Percentiles rank a stretch among this genome's conserved stretches.
Evolutionary conservation across 352 stramenopile species (phyloP).

Genomic region (Plasmopara halstedii): DNA sequence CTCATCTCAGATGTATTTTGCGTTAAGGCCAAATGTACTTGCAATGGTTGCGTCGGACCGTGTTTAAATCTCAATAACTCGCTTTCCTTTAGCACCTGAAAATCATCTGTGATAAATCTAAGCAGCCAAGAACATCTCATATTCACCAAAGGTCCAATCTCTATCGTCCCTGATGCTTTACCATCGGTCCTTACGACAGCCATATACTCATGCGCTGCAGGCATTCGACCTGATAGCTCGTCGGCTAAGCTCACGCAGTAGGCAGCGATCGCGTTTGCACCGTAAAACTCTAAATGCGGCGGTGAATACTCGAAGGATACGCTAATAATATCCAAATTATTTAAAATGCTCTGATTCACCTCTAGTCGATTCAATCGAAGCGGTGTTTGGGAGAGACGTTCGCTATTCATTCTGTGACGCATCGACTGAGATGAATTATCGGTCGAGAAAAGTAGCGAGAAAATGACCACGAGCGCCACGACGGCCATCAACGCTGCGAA

Average conservation of each 20-base stretch:
- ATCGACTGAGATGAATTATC: slow-evolving; percentile 2
- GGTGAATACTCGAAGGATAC: slow-evolving; percentile 32
- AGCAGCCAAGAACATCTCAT: slow-evolving; percentile 42
- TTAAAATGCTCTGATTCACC: slow-evolving; percentile 18
- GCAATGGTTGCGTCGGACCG: slow-evolving; percentile 33
- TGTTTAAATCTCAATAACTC: slow-evolving; percentile 24
- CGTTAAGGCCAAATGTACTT: slow-evolving; percentile 34
- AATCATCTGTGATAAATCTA: slow-evolving; percentile 24
- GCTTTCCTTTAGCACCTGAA: slow-evolving; percentile 23
- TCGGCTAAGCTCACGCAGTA: slow-evolving; percentile 27
- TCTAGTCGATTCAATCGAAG: slow-evolving; percentile 19
- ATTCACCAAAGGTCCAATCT: slow-evolving; percentile 36
- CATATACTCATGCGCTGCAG: slow-evolving; percentile 19
- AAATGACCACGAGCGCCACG: slow-evolving; percentile 12
- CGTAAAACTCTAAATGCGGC: slow-evolving; percentile 20
- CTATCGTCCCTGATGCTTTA: slow-evolving; percentile 15
- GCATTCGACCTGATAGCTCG: slow-evolving; percentile 9
- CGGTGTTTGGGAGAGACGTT: slow-evolving; percentile 14
- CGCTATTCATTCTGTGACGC: slow-evolving; percentile 7
- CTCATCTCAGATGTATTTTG: slow-evolving; percentile 31
- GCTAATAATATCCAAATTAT: slow-evolving; percentile 26
- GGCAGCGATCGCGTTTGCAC: slow-evolving; percentile 14
- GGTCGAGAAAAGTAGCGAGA: slow-evolving; percentile 8
- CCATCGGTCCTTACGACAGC: slow-evolving; percentile 14
- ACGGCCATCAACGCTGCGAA: slow-evolving; percentile 9